Base-by-base conservation (phyloP, 139 green algal genomes). In the Parachlorella kessleri region DNA sequence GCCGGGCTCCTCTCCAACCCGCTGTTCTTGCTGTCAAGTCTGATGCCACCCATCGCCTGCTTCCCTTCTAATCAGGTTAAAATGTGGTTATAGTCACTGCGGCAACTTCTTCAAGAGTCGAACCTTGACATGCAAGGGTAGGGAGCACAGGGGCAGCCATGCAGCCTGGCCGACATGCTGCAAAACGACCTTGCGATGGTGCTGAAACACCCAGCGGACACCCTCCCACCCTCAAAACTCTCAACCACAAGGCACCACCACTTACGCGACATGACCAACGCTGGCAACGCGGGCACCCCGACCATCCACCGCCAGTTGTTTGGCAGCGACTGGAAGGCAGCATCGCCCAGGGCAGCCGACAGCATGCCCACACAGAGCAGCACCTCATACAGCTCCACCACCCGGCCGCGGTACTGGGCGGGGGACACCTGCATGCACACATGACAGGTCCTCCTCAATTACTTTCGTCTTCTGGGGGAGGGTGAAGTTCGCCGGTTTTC, bases 321-420 rank as follows among this genome's bases (percentile, higher is more conserved):
- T 21, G 59, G 42, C 37, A 88, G 71, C 9, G 54, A 37, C n/a
- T 82, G 70, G 38, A 97, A 82, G 4, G 78, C 81, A 38, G 73
- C 87, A 81, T 97, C 91, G 33, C 88, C 79, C 23, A 94, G 68
- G 4, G 83, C 70, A 2, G 92, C 81, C 0, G 64, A 30, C 72
- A 97, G 85, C 90, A 95, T 95, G 83, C 94, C 94, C 1, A 88
- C 39, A 30, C 90, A 94, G 39, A 97, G 83, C 89, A 95, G 88
- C 32, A 96, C 80, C 88, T 95, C 90, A 36, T 91, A 92, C 26
- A 86, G 70, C 64, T 90, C 86, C 40, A 95, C 90, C 30, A 95
- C 79, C 9, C 85, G 80, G 48, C 48, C 48, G 21, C 48, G 48
- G 48, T 59, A 59, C 48, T 59, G 14, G 14, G 48, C 48, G 14